Conservation (phyloP, 2,329 filamentous ascomycete species). For the Verticillium isaacii region DNA sequence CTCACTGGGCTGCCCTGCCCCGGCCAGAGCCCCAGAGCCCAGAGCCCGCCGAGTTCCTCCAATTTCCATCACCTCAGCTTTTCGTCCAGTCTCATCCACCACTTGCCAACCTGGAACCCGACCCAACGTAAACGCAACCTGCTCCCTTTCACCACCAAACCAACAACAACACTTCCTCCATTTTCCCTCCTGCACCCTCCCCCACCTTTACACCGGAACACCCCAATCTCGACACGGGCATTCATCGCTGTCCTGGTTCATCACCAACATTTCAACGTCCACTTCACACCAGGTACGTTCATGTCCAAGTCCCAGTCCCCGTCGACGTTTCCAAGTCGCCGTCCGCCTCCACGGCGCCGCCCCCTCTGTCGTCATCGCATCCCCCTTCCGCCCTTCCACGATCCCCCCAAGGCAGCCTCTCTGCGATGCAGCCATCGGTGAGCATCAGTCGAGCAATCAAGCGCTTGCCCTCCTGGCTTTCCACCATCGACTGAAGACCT, state of each 20-base stretch:
- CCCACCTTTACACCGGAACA: not conserved
- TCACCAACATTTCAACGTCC: not conserved
- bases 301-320: constrained; percentile 4
- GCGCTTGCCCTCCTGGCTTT: not conserved
- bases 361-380: constrained; percentile 36
- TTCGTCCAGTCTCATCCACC: constrained; percentile 2
- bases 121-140: constrained; percentile 4
- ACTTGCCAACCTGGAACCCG: constrained; percentile 3
- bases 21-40: constrained; percentile 1
- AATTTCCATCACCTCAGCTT: constrained; percentile 7
- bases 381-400: constrained; percentile 8
- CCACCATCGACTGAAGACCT: not conserved
- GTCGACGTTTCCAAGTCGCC: constrained; percentile 1
- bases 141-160: constrained; percentile 4
- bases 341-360: constrained; percentile 16
- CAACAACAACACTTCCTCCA: constrained; percentile 6
- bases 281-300: constrained; percentile 12
- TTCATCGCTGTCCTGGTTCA: not conserved
- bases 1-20: not conserved
- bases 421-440: not conserved
- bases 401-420: not conserved
- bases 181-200: constrained; percentile 5
- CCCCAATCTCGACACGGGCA: constrained; percentile 1
- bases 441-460: not conserved
- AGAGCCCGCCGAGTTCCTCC: constrained; percentile 1